Conservation (phyloP, 2,329 filamentous ascomycete species). For the Biscogniauxia marginata region DNA sequence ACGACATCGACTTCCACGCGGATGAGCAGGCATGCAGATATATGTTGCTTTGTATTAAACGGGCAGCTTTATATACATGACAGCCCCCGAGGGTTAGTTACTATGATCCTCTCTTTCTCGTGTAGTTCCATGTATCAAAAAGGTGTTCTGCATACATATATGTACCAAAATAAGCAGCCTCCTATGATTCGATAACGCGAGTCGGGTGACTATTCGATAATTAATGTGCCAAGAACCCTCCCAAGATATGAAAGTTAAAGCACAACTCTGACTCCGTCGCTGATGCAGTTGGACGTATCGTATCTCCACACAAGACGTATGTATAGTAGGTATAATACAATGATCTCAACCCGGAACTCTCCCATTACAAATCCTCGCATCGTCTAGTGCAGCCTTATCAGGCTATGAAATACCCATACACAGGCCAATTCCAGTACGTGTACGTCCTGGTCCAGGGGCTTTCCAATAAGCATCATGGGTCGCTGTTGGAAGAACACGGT, state of each 20-base stretch:
- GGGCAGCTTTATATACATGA: not conserved
- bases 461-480: conserved; percentile 4
- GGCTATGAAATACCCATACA: not conserved
- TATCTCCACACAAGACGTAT: not conserved
- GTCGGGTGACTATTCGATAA: not conserved
- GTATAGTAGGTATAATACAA: not conserved
- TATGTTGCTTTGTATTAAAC: not conserved
- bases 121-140: not conserved
- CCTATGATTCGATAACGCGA: not conserved
- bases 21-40: not conserved
- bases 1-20: too few species aligned
- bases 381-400: not conserved
- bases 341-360: not conserved
- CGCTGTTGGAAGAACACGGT: conserved; percentile 13
- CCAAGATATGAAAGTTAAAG: not conserved
- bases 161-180: not conserved
- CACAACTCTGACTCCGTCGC: conserved; percentile 14
- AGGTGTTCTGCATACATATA: not conserved
- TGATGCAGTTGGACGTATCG: conserved; percentile 10
- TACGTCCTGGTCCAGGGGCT: not conserved
- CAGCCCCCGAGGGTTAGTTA: not conserved
- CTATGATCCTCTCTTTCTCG: not conserved
- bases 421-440: not conserved
- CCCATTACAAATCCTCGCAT: not conserved
- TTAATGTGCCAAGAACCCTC: not conserved